Conservation (phyloP, 352 stramenopile genomes). For the Phytophthora pistaciae region DNA sequence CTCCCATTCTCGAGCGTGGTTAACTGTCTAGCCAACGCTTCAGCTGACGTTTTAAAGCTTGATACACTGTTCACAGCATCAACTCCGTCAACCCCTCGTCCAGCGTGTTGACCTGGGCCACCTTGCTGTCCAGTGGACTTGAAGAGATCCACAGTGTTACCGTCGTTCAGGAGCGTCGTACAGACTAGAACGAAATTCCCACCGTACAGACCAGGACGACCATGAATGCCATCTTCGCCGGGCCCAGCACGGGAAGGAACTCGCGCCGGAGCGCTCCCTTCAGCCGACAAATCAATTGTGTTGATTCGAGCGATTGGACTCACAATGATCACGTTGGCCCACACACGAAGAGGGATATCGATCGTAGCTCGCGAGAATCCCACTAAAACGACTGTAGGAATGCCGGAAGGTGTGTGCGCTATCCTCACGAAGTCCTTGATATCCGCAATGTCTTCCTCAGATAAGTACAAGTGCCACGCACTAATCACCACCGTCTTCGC, state of each 20-base stretch:
- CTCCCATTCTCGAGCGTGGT: neutral
- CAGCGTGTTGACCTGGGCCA: constrained; percentile 7
- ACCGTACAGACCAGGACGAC: neutral
- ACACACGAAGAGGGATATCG: neutral
- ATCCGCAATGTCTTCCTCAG: neutral
- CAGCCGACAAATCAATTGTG: neutral
- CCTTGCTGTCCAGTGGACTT: constrained; percentile 9
- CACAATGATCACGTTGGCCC: constrained; percentile 11
- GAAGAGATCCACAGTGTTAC: neutral
- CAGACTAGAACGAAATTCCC: neutral
- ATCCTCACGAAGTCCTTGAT: constrained; percentile 8
- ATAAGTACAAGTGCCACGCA: constrained; percentile 9
- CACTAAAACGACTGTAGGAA: constrained; percentile 9
- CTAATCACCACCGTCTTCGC: neutral
- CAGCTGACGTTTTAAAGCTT: neutral
- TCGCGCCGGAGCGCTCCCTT: neutral
- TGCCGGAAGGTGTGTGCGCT: neutral
- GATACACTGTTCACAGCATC: neutral
- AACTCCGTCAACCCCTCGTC: neutral
- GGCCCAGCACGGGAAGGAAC: constrained; percentile 1
- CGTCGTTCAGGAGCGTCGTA: neutral
- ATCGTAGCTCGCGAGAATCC: neutral
- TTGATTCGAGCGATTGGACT: neutral
- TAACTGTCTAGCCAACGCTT: neutral
- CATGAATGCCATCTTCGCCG: constrained; percentile 5